A percentile compares a stretch with the other conserved stretches of the same genome.
Conservation (phyloP, 2,329 filamentous ascomycete species). For the Calonectria multiphialidica region DNA sequence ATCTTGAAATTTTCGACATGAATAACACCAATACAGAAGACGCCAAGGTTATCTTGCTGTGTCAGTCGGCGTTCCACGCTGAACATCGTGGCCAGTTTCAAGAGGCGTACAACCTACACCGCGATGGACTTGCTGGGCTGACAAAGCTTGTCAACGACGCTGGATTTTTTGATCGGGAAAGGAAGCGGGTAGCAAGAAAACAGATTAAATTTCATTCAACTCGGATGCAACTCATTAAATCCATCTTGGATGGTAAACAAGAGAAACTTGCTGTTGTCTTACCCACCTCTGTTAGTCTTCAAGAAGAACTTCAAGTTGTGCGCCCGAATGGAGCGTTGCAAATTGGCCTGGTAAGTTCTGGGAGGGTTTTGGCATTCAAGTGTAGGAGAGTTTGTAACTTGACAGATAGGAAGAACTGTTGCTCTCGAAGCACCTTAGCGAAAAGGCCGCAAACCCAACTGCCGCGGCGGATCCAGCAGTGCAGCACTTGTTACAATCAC, state of each 20-base stretch:
- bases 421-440: background rate
- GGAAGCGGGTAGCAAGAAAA: background rate
- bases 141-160: background rate
- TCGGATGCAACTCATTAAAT: background rate
- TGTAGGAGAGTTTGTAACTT: background rate
- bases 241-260: background rate
- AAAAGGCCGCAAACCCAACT: background rate
- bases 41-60: background rate
- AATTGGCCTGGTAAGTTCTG: background rate
- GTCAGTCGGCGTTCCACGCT: background rate
- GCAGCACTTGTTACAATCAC: background rate
- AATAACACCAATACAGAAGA: background rate
- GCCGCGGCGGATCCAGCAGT: background rate
- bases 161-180: background rate
- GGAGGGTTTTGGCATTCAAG: background rate
- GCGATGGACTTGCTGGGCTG: background rate
- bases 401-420: background rate
- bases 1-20: background rate
- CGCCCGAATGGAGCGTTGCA: background rate
- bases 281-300: background rate
- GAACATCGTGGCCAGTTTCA: slow-evolving; percentile 1
- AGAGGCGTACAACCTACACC: background rate
- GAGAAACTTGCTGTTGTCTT: background rate
- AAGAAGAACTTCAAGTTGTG: background rate
- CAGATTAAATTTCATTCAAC: background rate